Evolutionary conservation across 805 yeast species (phyloP).

Genomic region (Teunomyces barrocoloradensis): DNA sequence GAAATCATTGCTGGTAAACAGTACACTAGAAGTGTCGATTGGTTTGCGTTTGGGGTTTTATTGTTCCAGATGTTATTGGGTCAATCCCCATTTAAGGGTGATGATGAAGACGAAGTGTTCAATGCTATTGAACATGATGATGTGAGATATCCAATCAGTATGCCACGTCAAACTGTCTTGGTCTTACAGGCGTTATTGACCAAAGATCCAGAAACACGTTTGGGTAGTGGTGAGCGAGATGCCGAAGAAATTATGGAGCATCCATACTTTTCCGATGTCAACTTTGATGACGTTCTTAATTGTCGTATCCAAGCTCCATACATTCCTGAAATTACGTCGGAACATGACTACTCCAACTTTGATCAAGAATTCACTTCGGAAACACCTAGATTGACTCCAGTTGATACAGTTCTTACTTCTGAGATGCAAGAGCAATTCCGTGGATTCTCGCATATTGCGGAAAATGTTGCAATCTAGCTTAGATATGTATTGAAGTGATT

Average conservation of each 20-base stretch:
- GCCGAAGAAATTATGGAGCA: slow-evolving; percentile 95
- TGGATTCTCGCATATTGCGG: slow-evolving; percentile 88
- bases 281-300: slow-evolving; percentile 80
- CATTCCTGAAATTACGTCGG: slow-evolving; percentile 80
- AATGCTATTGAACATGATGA: slow-evolving; percentile 96
- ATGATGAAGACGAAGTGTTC: slow-evolving; percentile 94
- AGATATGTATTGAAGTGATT: neutral
- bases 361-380: slow-evolving; percentile 95
- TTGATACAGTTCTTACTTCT: slow-evolving; percentile 80
- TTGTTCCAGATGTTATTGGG: slow-evolving; percentile 95
- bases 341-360: slow-evolving; percentile 88
- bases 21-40: slow-evolving; percentile 92
- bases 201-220: slow-evolving; percentile 78
- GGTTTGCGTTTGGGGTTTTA: slow-evolving; percentile 99
- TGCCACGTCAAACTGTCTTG: slow-evolving; percentile 96
- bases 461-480: slow-evolving; percentile 42
- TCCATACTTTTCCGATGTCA: slow-evolving; percentile 85
- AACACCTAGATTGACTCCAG: slow-evolving; percentile 92
- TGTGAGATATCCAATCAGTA: slow-evolving; percentile 92
- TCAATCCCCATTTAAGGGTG: slow-evolving; percentile 96
- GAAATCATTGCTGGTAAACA: slow-evolving; percentile 91
- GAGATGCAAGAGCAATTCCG: slow-evolving; percentile 95
- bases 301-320: slow-evolving; percentile 82
- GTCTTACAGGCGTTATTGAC: slow-evolving; percentile 87
- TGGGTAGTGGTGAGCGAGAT: slow-evolving; percentile 86